phyloP scores from a whole-genome alignment of 768 basidiomycete species.

The Sporobolomyces pararoseus region DNA sequence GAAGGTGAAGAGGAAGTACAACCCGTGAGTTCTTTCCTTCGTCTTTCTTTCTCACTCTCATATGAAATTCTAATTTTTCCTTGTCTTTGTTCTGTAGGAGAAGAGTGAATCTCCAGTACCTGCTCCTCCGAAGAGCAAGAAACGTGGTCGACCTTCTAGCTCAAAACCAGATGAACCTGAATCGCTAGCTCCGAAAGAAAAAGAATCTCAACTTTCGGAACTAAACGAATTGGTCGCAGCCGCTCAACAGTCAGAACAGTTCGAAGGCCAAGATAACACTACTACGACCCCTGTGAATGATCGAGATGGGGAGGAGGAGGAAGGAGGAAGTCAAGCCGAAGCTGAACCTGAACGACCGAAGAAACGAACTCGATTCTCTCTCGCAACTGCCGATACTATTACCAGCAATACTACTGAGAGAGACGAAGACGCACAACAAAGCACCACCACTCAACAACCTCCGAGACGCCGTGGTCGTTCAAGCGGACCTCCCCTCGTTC shows the following conservation, averaged over 20 bases:
- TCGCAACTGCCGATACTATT: not conserved
- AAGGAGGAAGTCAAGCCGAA: not conserved
- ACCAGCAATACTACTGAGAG: too few relatives aligned
- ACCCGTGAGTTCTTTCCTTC: not conserved
- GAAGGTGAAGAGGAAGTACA: conserved; percentile 7
- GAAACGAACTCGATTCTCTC: conserved; percentile 3
- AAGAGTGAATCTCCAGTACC: not conserved
- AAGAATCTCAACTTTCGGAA: conserved; percentile 51
- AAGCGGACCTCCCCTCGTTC: conserved; percentile 8
- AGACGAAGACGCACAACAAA: too few relatives aligned
- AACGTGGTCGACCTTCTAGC: conserved; percentile 47
- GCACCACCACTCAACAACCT: not conserved
- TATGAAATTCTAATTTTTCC: too few relatives aligned
- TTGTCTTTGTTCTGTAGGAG: not conserved
- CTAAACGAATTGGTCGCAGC: conserved; percentile 18
- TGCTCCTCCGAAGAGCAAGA: conserved; percentile 10
- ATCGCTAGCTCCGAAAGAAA: not conserved
- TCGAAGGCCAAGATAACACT: conserved; percentile 1
- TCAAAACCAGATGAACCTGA: not conserved
- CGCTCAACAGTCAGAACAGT: conserved; percentile 46
- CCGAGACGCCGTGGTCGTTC: not conserved
- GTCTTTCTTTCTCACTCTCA: too few relatives aligned
- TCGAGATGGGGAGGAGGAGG: not conserved
- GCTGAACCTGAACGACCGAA: not conserved
- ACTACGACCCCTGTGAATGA: not conserved